Base-by-base conservation (phyloP, 148 eudicot species). In the Rhododendron mucronatum region DNA sequence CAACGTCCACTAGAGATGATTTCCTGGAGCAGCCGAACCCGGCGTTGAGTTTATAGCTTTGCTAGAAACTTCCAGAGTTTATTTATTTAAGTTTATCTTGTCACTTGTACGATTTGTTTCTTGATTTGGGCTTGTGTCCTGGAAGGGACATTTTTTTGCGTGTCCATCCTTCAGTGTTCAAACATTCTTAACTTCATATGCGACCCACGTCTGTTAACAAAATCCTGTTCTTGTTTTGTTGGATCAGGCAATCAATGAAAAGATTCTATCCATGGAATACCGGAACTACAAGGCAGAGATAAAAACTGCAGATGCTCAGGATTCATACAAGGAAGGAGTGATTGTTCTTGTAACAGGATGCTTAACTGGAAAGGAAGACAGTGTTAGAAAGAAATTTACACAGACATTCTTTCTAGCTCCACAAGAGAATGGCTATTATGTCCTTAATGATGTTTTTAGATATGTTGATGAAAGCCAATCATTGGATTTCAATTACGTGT, bases 381-480 rank as follows among this genome's bases (percentile, higher is more conserved):
- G 88, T 78, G 69, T 90, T 73, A 88, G 91, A 88, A 92, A 86
- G 89, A 93, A 90, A 79, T 94, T 94, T 77, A 87, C 93, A 1
- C 93, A 94, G 83, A 93, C 93, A 4, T 94, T 94, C 86, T 94
- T 93, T 73, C 93, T 94, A 59, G 97, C 97, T 71, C 97, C 97
- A 65, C 97, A 94, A 87, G 91, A 91, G 80, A 90, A 89, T 80
- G 95, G 94, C 41, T 94, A 89, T 86, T 94, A 87, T 88, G 94
- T 93, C 41, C 75, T 90, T 57, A 94, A 93, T 90, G 95, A 94
- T 88, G 92, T 92, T 82, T 90, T 94, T 83, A 89, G 95, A 83
- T 94, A 87, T 80, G 87, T 92, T 53, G 93, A 91, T n/a, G 92
- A 91, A 53, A 87, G 84, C 71, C 91, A 88, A 69, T 88, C 90